Percentiles rank a stretch among this genome's conserved stretches.
These are phyloP conservation scores for Leishmania martiniquensis DNA, from an alignment of 208 protist species.

Conservation along the genomic window DNA sequence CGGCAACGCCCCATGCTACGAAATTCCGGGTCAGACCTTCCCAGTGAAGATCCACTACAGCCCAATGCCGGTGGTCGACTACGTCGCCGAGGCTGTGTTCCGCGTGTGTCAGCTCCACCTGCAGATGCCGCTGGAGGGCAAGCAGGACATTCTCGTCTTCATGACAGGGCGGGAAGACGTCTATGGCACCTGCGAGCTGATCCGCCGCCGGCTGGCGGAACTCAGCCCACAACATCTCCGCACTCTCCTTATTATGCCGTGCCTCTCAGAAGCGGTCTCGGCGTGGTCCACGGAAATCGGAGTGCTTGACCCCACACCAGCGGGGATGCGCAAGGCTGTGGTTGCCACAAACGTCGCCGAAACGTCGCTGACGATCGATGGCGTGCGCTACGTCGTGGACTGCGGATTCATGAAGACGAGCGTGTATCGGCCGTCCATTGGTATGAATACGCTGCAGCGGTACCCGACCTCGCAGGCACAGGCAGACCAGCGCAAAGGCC, in stretches of 20 bases:
- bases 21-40: slow-evolving; percentile 97
- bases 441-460: slow-evolving; percentile 97
- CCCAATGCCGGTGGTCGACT: slow-evolving; percentile 83
- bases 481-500: slow-evolving; percentile 96
- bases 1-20: slow-evolving; percentile 95
- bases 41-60: slow-evolving; percentile 83
- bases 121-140: slow-evolving; percentile 74
- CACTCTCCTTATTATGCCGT: slow-evolving; percentile 91
- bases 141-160: slow-evolving; percentile 99
- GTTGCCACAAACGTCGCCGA: slow-evolving; percentile 99
- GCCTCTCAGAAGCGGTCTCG: slow-evolving; percentile 94
- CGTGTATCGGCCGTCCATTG: slow-evolving; percentile 97
- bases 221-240: slow-evolving; percentile 93
- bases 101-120: slow-evolving; percentile 89
- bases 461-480: slow-evolving; percentile 97
- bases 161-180: slow-evolving; percentile 99
- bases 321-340: slow-evolving; percentile 97
- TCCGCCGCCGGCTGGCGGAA: slow-evolving; percentile 88
- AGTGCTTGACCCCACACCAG: slow-evolving; percentile 97
- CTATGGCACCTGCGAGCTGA: slow-evolving; percentile 89
- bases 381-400: slow-evolving; percentile 96
- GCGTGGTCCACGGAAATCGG: slow-evolving; percentile 45
- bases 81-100: slow-evolving; percentile 82
- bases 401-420: slow-evolving; percentile 99
- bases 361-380: slow-evolving; percentile 99